Conservation (phyloP, 2,329 filamentous ascomycete species). For the Phaeosphaeria sp. region DNA sequence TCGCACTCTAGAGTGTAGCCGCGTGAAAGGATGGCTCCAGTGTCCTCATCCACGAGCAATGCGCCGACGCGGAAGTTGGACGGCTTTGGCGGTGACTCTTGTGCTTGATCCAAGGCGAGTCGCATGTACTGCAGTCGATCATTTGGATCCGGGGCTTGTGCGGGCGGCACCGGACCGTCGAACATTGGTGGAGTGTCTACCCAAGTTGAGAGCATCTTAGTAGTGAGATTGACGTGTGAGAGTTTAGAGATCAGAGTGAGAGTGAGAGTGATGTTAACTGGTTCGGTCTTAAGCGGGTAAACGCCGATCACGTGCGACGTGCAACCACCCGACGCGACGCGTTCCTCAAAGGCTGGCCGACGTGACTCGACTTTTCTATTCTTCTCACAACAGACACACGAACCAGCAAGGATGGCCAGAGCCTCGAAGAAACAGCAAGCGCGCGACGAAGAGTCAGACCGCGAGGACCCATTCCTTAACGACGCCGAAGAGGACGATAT, state of each 20-base stretch:
- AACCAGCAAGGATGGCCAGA: neutral
- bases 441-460: constrained; percentile 8
- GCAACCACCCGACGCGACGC: constrained; percentile 28
- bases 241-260: neutral
- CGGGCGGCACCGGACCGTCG: constrained; percentile 26
- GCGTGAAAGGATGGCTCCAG: constrained; percentile 71
- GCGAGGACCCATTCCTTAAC: constrained; percentile 13
- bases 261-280: constrained; percentile 15
- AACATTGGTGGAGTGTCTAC: constrained; percentile 27
- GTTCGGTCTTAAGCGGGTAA: constrained; percentile 26
- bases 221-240: constrained; percentile 11
- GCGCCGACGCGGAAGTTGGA: constrained; percentile 96
- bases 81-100: constrained; percentile 80
- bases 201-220: constrained; percentile 28
- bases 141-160: constrained; percentile 27
- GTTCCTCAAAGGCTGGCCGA: constrained; percentile 6
- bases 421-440: neutral
- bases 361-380: neutral
- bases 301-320: constrained; percentile 7
- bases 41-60: constrained; percentile 71
- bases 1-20: constrained; percentile 90
- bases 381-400: neutral
- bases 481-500: constrained; percentile 53
- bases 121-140: constrained; percentile 64
- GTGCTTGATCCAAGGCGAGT: constrained; percentile 76